A percentile compares a stretch with the other conserved stretches of the same genome.
phyloP scores from a whole-genome alignment of 2,329 filamentous ascomycete genomes.

The Periglandula ipomoeae region DNA sequence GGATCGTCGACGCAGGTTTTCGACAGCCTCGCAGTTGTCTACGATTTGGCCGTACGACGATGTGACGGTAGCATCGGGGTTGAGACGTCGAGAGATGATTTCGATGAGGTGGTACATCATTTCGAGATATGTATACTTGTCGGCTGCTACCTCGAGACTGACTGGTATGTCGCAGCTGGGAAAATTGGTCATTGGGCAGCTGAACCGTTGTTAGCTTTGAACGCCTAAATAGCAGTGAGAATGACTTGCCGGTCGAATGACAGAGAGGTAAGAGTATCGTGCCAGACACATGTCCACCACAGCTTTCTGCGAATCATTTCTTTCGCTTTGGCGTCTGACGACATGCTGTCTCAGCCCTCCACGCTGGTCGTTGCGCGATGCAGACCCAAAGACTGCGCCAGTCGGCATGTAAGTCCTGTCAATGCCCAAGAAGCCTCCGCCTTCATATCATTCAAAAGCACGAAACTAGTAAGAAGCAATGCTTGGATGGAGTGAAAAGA shows the following conservation, averaged over 20 bases:
- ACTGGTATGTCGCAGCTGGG: conserved; percentile 45
- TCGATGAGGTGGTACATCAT: conserved; percentile 57
- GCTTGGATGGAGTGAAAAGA: conserved; percentile 59
- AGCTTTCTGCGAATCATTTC: conserved; percentile 46
- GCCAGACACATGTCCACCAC: conserved; percentile 60
- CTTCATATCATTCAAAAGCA: conserved; percentile 60
- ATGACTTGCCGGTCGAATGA: conserved; percentile 50
- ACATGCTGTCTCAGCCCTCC: conserved; percentile 35
- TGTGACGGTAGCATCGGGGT: conserved; percentile 42
- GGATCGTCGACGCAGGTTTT: conserved; percentile 40
- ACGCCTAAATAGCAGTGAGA: too few species aligned
- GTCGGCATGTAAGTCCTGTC: conserved; percentile 52
- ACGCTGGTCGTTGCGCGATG: conserved; percentile 36
- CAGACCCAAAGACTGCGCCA: conserved; percentile 56
- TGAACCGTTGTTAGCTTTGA: conserved; percentile 18
- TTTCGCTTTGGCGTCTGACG: conserved; percentile 37
- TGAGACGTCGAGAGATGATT: conserved; percentile 48
- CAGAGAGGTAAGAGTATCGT: conserved; percentile 55
- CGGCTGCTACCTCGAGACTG: conserved; percentile 29
- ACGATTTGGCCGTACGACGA: conserved; percentile 46
- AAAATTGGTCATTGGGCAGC: conserved; percentile 54
- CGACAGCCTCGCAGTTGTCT: conserved; percentile 46
- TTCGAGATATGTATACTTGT: conserved; percentile 50
- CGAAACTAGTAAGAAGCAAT: conserved; percentile 52
- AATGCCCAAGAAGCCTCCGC: conserved; percentile 59